These are phyloP conservation scores for Cladophialophora psammophila DNA, from an alignment of 2,329 filamentous ascomycete species.

Conservation along the genomic window DNA sequence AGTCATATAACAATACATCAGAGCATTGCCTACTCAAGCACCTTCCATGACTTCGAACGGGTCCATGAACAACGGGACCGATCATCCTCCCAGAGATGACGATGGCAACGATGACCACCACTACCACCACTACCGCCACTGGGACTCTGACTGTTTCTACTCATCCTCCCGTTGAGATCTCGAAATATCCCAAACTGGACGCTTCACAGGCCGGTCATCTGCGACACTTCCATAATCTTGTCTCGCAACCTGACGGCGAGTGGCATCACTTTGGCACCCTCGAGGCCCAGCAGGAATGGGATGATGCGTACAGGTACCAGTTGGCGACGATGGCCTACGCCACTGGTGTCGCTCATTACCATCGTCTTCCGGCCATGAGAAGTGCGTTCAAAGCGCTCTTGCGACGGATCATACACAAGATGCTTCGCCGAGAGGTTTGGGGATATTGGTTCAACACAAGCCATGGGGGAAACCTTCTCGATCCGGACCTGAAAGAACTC, in stretches of 20 bases:
- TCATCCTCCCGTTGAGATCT: too few species aligned
- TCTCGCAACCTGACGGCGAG: background rate
- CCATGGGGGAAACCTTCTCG: slow-evolving; percentile 45
- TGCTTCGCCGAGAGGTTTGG: slow-evolving; percentile 48
- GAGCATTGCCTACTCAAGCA: too few species aligned
- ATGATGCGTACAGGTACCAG: slow-evolving; percentile 14
- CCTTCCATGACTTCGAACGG: too few species aligned
- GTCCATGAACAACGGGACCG: too few species aligned
- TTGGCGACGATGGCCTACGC: slow-evolving; percentile 13
- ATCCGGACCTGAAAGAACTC: slow-evolving; percentile 50
- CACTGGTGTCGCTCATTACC: slow-evolving; percentile 11
- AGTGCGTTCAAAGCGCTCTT: slow-evolving; percentile 7
- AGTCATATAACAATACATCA: too few species aligned
- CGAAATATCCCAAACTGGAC: slow-evolving; percentile 1
- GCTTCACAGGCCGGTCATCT: slow-evolving; percentile 14
- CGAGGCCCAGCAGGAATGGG: background rate
- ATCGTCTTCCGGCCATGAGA: slow-evolving; percentile 12
- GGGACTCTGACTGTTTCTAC: too few species aligned
- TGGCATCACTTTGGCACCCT: slow-evolving; percentile 10
- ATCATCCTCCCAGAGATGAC: too few species aligned
- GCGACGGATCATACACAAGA: slow-evolving; percentile 18
- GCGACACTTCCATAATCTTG: slow-evolving; percentile 20
- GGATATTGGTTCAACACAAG: slow-evolving; percentile 53
- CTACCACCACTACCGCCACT: too few species aligned
- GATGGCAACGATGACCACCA: too few species aligned